Conservation (phyloP, 1,284 basidiomycete species). For the Cryptococcus wingfieldii region DNA sequence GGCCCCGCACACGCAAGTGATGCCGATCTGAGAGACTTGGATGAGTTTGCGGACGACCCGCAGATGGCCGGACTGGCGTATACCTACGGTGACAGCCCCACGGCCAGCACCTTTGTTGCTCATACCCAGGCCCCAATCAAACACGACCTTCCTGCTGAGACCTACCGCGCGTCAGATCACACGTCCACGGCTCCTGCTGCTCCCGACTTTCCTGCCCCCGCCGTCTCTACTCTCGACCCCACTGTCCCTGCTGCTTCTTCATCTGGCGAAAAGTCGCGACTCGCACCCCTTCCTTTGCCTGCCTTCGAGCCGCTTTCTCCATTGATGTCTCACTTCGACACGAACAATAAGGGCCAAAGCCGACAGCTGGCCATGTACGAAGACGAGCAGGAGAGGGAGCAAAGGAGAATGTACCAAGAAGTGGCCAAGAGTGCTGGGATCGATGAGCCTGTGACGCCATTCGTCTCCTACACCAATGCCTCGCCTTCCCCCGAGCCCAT, state of each 20-base stretch:
- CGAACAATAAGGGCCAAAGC: conserved; percentile 4
- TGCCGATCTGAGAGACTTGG: background rate
- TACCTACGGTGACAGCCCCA: background rate
- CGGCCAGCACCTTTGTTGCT: background rate
- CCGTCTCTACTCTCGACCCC: conserved; percentile 2
- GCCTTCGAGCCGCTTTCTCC: conserved; percentile 36
- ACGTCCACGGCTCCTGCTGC: background rate
- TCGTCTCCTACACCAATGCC: conserved; percentile 6
- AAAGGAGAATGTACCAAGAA: conserved; percentile 40
- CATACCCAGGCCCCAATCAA: background rate
- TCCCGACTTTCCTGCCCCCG: background rate
- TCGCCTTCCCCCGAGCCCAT: background rate
- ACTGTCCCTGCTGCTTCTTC: conserved; percentile 1
- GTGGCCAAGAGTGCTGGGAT: conserved; percentile 39
- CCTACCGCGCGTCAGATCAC: conserved; percentile 1
- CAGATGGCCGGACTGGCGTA: background rate
- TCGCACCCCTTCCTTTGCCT: conserved; percentile 22
- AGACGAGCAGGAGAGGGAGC: conserved; percentile 14
- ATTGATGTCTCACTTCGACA: conserved; percentile 25
- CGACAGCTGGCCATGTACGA: conserved; percentile 28
- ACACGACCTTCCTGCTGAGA: background rate
- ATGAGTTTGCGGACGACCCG: conserved; percentile 29
- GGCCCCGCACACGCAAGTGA: conserved; percentile 29
- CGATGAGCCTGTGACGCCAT: conserved; percentile 32
- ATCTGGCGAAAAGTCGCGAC: background rate